phyloP scores from a whole-genome alignment of 2,329 filamentous ascomycete genomes.

The Aspergillus fischeri region DNA sequence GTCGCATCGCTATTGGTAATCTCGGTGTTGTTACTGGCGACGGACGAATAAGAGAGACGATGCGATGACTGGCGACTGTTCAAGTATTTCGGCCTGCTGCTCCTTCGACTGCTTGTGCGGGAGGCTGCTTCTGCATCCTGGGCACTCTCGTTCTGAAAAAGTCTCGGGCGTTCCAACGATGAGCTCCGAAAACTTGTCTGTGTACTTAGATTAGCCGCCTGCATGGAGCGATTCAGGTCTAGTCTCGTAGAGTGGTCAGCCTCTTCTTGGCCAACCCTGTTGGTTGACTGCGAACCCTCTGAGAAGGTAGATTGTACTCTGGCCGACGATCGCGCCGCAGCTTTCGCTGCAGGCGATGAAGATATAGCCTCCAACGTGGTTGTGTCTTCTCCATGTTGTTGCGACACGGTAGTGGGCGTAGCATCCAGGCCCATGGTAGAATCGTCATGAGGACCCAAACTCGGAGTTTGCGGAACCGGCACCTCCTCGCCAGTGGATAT shows the following conservation, averaged over 20 bases:
- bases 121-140: conserved; percentile 20
- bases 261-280: conserved; percentile 20
- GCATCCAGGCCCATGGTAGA: conserved; percentile 16
- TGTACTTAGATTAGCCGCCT: conserved; percentile 24
- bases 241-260: conserved; percentile 18
- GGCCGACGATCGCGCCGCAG: conserved; percentile 38
- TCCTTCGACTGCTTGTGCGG: conserved; percentile 25
- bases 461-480: conserved; percentile 17
- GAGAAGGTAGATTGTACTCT: conserved; percentile 33
- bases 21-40: conserved; percentile 55
- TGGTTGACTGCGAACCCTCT: conserved; percentile 17
- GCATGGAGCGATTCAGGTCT: conserved; percentile 21
- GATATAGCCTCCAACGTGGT: conserved; percentile 40
- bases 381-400: conserved; percentile 28
- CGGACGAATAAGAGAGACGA: conserved; percentile 56
- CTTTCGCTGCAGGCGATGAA: conserved; percentile 44
- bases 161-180: conserved; percentile 22
- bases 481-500: conserved; percentile 15
- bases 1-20: conserved; percentile 67
- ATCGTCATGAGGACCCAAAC: conserved; percentile 12
- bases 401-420: conserved; percentile 12
- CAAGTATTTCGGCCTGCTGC: conserved; percentile 53
- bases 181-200: conserved; percentile 24
- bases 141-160: conserved; percentile 25
- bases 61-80: conserved; percentile 54